These are phyloP conservation scores for Russula foetens DNA, from an alignment of 768 basidiomycete species.

Conservation along the genomic window DNA sequence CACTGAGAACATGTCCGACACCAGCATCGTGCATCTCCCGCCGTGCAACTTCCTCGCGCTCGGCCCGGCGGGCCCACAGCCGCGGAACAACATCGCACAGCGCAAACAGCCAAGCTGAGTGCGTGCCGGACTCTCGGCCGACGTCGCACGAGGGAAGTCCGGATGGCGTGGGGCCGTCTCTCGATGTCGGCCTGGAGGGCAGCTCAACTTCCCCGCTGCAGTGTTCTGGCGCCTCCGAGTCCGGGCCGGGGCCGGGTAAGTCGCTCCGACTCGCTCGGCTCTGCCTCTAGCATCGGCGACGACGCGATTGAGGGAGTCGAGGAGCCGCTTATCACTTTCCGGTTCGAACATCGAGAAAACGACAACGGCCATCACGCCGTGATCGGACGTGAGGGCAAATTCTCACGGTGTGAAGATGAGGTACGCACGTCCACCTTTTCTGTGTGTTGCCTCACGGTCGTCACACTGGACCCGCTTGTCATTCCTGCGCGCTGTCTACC, in stretches of 20 bases:
- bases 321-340: constrained; percentile 40
- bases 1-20: background rate
- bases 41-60: background rate
- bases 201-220: no score
- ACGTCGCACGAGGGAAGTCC: no score
- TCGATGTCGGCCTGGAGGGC: no score
- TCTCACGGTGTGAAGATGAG: constrained; percentile 72
- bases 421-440: constrained; percentile 21
- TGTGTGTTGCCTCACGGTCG: background rate
- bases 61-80: background rate
- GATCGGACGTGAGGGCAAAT: constrained; percentile 56
- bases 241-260: no score
- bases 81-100: background rate
- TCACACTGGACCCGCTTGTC: background rate
- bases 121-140: no score
- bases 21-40: constrained; percentile 9
- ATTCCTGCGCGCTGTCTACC: background rate
- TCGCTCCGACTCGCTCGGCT: no score
- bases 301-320: constrained; percentile 24
- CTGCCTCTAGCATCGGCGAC: constrained; percentile 18
- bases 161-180: no score
- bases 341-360: constrained; percentile 58
- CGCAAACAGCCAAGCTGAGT: background rate
- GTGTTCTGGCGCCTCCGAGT: background rate
- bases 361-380: constrained; percentile 65